Evolutionary conservation across 768 basidiomycete species (phyloP).

Genomic region (Tylopilus intermedius): DNA sequence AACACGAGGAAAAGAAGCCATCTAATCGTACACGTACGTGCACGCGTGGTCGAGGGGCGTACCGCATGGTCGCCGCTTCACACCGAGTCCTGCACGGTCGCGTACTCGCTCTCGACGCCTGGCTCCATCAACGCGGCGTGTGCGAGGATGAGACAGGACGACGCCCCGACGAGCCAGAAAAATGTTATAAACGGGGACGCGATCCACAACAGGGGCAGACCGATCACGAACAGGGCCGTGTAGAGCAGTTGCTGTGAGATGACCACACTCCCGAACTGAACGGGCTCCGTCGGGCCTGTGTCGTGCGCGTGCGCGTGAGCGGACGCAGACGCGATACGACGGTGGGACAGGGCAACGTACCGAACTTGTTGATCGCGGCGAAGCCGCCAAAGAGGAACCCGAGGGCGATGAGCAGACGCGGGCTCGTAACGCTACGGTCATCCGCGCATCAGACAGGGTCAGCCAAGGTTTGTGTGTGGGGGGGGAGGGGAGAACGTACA

Average conservation of each 20-base stretch:
- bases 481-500: constrained; percentile 46
- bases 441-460: not conserved
- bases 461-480: not conserved
- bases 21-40: too few relatives aligned
- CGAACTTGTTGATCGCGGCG: constrained; percentile 81
- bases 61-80: not conserved
- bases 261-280: constrained; percentile 74
- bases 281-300: constrained; percentile 73
- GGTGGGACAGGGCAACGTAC: constrained; percentile 38
- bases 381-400: constrained; percentile 91
- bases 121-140: constrained; percentile 91
- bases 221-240: constrained; percentile 84
- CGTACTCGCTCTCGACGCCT: constrained; percentile 92
- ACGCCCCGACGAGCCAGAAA: constrained; percentile 94
- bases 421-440: constrained; percentile 59
- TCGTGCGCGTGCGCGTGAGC: not conserved
- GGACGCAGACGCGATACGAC: not conserved
- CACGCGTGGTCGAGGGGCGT: too few relatives aligned
- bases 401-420: constrained; percentile 75
- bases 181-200: constrained; percentile 74
- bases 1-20: too few relatives aligned
- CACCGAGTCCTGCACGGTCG: constrained; percentile 65
- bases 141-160: constrained; percentile 73
- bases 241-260: constrained; percentile 90
- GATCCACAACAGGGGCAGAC: constrained; percentile 81